Evolutionary conservation across 192 early-diverging fungal species (phyloP).

Genomic region (Pecoramyces ruminantium): DNA sequence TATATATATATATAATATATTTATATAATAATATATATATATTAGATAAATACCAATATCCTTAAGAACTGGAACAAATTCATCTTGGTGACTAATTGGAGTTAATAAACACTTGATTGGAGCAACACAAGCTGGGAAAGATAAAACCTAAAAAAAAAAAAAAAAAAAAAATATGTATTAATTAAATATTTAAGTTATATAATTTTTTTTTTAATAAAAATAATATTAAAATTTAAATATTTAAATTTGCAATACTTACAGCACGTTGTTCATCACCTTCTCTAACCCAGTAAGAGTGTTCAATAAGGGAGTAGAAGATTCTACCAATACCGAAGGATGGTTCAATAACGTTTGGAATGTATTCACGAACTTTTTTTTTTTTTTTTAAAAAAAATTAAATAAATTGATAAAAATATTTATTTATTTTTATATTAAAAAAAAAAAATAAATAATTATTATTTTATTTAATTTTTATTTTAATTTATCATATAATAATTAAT

Average conservation of each 20-base stretch:
- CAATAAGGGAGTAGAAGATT: slow-evolving; percentile 87
- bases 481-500: too few relatives aligned
- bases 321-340: slow-evolving; percentile 98
- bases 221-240: background rate
- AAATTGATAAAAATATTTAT: too few relatives aligned
- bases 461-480: too few relatives aligned
- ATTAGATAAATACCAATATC: slow-evolving; percentile 17
- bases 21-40: too few relatives aligned
- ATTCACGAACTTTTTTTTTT: slow-evolving; percentile 93
- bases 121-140: slow-evolving; percentile 79
- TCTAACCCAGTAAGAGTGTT: slow-evolving; percentile 84
- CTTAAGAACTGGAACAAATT: slow-evolving; percentile 52
- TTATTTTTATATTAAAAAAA: too few relatives aligned
- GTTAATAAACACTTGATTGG: slow-evolving; percentile 88
- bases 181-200: too few relatives aligned
- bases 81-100: slow-evolving; percentile 65
- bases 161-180: too few relatives aligned
- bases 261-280: slow-evolving; percentile 74
- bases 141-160: slow-evolving; percentile 49
- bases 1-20: too few relatives aligned
- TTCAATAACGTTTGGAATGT: slow-evolving; percentile 95
- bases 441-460: too few relatives aligned
- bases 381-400: too few relatives aligned
- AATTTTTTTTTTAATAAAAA: too few relatives aligned
- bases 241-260: slow-evolving; percentile 6